Base-by-base conservation (phyloP, 2,329 filamentous ascomycete species). In the Aspergillus quadricinctus region DNA sequence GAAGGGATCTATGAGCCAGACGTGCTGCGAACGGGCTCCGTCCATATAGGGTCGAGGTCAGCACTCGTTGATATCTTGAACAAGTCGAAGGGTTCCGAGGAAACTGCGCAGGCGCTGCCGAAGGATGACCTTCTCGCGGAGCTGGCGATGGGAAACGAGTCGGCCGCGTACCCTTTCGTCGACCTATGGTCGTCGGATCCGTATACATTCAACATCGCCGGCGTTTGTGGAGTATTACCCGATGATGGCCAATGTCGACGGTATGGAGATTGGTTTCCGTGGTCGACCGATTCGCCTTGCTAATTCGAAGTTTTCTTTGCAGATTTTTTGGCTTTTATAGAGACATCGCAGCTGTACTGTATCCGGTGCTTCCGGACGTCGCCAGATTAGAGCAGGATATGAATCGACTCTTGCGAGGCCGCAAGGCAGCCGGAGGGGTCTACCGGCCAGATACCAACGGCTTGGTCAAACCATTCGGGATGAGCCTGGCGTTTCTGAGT, bases 121-220 rank as follows among this genome's bases (percentile, higher is more conserved):
- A 80, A 81, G 64, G 82, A 83, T 66, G 82, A 81, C 62, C 80
- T 85, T 59, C 72, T 85, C 14, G 81, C 82, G 0, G 78, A 84
- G 51, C 79, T 85, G 57, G 83, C 82, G 1, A 67, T 85, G 57
- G 83, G 84, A 61, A 85, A 85, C 61, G 81, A 85, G 61, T 81
- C 80, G 41, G 81, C 80, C 2, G 83, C 81, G 21, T 85, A 85
- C 61, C 83, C 83, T 2, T 85, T 85, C 60, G 81, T 85, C 21
- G 83, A 84, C 63, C 73, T 85, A 9, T 85, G 82, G 82, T 83
- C 83, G n/a, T 82, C 81, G 2, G 81, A 84, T 60, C 81, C 80
- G 3, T 82, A 77, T 4, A 76, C 81, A 25, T 75, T 79, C 53
- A 79, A 82, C 62, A 80, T 82, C 8, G 77, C 76, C 37, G 81